phyloP scores from a whole-genome alignment of 345 rosid genomes.

The Gossypium rotundifolium region DNA sequence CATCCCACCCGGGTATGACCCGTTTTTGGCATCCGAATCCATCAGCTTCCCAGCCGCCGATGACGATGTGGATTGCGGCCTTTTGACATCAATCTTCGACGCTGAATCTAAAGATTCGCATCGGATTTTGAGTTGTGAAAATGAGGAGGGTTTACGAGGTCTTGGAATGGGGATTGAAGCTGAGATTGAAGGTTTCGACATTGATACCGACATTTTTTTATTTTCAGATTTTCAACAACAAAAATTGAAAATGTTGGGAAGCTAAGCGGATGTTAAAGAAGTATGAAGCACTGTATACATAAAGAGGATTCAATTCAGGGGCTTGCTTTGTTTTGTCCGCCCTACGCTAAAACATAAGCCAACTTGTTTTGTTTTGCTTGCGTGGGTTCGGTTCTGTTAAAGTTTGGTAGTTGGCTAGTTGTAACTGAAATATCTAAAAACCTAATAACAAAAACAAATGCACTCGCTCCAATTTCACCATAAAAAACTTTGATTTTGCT shows the following conservation, averaged over 20 bases:
- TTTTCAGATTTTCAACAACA: not conserved
- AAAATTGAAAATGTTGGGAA: not conserved
- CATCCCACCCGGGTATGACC: conserved; percentile 53
- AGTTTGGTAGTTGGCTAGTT: too few species aligned
- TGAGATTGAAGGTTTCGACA: conserved; percentile 47
- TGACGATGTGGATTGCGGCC: conserved; percentile 13
- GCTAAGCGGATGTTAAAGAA: not conserved
- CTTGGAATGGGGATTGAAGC: conserved; percentile 29
- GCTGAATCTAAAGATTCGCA: conserved; percentile 34
- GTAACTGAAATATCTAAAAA: too few species aligned
- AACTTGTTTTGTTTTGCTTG: not conserved
- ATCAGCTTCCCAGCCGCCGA: conserved; percentile 25
- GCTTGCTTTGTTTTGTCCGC: conserved; percentile 10
- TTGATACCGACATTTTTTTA: conserved; percentile 17
- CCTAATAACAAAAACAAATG: too few species aligned
- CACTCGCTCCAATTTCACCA: too few species aligned
- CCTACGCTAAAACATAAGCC: not conserved
- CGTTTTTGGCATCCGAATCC: conserved; percentile 27
- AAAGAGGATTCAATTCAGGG: not conserved
- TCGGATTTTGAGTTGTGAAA: conserved; percentile 27
- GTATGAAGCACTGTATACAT: not conserved
- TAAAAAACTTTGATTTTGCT: too few species aligned
- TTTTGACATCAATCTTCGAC: conserved; percentile 2
- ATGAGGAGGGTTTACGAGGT: conserved; percentile 1
- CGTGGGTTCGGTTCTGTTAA: not conserved